These are phyloP conservation scores for Bipolaris gigantea DNA, from an alignment of 2,329 filamentous ascomycete genomes.

Conservation along the genomic window DNA sequence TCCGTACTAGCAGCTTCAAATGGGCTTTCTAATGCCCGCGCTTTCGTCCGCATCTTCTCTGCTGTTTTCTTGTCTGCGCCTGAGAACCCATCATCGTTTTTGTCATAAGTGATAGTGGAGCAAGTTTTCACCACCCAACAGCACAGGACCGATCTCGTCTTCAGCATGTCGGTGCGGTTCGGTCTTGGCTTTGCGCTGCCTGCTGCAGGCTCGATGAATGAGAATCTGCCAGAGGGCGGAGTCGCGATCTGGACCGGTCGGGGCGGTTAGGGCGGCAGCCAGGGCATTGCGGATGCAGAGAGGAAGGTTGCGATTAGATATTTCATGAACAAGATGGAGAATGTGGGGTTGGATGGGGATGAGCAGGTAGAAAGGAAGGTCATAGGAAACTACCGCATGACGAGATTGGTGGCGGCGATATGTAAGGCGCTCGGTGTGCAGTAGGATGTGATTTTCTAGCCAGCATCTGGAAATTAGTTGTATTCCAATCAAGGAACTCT, in stretches of 20 bases:
- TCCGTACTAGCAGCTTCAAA: constrained; percentile 11
- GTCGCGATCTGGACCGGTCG: constrained; percentile 20
- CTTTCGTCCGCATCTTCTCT: constrained; percentile 12
- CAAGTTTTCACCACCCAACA: constrained; percentile 18
- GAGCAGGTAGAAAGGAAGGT: neutral
- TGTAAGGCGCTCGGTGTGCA: constrained; percentile 15
- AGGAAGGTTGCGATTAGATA: constrained; percentile 19
- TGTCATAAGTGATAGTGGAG: constrained; percentile 15
- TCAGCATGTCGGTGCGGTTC: neutral
- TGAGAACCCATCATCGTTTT: neutral
- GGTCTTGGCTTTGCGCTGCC: constrained; percentile 19
- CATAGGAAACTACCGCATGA: constrained; percentile 12
- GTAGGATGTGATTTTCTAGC: neutral
- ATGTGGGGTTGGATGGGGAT: neutral
- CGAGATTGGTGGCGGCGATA: constrained; percentile 11
- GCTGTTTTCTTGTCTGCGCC: constrained; percentile 9
- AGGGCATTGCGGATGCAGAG: constrained; percentile 19
- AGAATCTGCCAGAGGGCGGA: constrained; percentile 16
- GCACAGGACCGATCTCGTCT: constrained; percentile 10
- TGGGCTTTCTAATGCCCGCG: constrained; percentile 18
- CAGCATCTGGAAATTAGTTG: neutral
- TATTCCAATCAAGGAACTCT: neutral
- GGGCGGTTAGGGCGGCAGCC: constrained; percentile 20
- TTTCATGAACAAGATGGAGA: constrained; percentile 27
- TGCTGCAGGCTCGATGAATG: neutral